Conservation (phyloP, 2,329 filamentous ascomycete genomes). For the Cyphellophora attinorum region DNA sequence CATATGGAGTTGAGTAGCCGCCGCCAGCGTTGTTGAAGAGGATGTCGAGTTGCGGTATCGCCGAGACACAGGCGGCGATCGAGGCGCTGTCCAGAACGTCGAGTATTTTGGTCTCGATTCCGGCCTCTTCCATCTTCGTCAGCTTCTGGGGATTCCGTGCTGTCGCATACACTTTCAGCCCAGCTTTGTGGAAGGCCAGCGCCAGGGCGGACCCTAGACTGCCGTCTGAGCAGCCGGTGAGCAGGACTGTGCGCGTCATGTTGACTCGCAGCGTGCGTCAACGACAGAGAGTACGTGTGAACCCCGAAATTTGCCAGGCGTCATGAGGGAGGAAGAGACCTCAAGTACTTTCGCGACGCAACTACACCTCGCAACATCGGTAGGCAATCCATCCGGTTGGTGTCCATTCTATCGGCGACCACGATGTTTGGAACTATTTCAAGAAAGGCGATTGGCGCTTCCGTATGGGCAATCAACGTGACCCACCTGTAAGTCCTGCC, state of each 20-base stretch:
- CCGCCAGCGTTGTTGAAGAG: conserved; percentile 6
- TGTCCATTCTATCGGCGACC: no score
- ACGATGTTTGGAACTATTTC: no score
- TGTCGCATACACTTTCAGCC: conserved; percentile 47
- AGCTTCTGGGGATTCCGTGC: conserved; percentile 28
- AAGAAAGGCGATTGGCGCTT: no score
- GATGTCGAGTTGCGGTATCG: no score
- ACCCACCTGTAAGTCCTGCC: no score
- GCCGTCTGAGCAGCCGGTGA: conserved; percentile 38
- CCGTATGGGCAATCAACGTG: no score
- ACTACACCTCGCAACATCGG: no score
- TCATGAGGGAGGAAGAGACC: no score
- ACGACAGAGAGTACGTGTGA: no score
- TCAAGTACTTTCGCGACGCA: no score
- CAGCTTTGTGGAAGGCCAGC: conserved; percentile 43
- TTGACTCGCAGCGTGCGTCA: background rate
- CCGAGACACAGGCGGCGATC: conserved; percentile 18
- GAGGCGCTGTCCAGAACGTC: conserved; percentile 23
- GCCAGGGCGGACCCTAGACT: conserved; percentile 51
- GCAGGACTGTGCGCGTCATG: conserved; percentile 13
- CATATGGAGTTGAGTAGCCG: conserved; percentile 20
- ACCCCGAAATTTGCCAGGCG: no score
- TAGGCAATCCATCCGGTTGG: no score
- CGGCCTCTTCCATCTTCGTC: conserved; percentile 9
- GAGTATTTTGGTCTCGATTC: conserved; percentile 22